Conservation (phyloP, 1,284 basidiomycete genomes). For the Cryptococcus sp. region DNA sequence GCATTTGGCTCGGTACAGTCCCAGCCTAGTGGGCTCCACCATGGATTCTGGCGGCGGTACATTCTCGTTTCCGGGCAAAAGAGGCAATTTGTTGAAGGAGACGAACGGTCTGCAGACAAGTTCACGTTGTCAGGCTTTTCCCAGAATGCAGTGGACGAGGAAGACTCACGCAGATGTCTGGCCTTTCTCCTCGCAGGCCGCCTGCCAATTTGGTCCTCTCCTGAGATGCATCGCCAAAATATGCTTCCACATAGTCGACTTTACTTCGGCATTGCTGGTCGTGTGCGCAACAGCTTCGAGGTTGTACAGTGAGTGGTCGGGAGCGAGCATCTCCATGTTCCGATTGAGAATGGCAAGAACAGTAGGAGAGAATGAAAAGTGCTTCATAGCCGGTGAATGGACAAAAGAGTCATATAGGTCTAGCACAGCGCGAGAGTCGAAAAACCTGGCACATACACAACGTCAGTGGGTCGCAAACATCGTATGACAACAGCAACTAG, state of each 20-base stretch:
- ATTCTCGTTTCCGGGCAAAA: slow-evolving; percentile 52
- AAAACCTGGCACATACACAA: slow-evolving; percentile 34
- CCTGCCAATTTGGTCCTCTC: slow-evolving; percentile 33
- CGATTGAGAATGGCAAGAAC: slow-evolving; percentile 45
- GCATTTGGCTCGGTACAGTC: slow-evolving; percentile 52
- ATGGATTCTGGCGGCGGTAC: slow-evolving; percentile 46
- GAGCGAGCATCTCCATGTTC: slow-evolving; percentile 35
- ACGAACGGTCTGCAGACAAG: slow-evolving; percentile 42
- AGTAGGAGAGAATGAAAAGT: slow-evolving; percentile 46
- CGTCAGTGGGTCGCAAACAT: background rate
- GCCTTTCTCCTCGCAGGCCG: slow-evolving; percentile 38
- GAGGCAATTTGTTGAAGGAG: slow-evolving; percentile 50
- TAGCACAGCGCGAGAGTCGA: slow-evolving; percentile 42
- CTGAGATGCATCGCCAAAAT: slow-evolving; percentile 48
- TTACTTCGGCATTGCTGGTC: slow-evolving; percentile 15
- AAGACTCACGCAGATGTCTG: slow-evolving; percentile 38
- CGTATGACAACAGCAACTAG: too few relatives aligned
- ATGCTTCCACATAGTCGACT: slow-evolving; percentile 40
- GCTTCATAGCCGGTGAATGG: slow-evolving; percentile 45
- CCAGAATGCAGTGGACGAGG: background rate
- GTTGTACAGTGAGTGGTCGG: slow-evolving; percentile 32
- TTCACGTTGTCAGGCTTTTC: background rate
- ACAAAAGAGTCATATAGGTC: slow-evolving; percentile 42
- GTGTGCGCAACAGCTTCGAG: slow-evolving; percentile 24
- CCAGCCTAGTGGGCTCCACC: slow-evolving; percentile 43